A percentile compares a stretch with the other conserved stretches of the same genome.
These are phyloP conservation scores for Hypoxylon sp. DNA, from an alignment of 2,329 filamentous ascomycete species.

Conservation along the genomic window DNA sequence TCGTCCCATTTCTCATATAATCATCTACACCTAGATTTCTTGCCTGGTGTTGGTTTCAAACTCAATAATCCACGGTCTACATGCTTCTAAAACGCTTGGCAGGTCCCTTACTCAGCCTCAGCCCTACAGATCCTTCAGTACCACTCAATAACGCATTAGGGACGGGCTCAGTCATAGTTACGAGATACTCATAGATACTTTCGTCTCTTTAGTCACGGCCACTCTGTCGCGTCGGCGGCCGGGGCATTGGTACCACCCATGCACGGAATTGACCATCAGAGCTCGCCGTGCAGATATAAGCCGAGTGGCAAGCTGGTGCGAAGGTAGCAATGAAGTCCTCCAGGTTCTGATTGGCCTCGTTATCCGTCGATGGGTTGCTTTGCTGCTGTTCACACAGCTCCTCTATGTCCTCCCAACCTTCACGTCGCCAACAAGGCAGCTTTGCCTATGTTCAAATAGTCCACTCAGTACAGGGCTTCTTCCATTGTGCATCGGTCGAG, in stretches of 20 bases:
- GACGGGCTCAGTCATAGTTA: constrained; percentile 8
- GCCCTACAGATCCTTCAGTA: constrained; percentile 38
- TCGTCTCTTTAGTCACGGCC: constrained; percentile 5
- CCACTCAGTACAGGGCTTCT: constrained; percentile 15
- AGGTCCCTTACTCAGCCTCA: constrained; percentile 34
- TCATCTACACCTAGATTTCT: not conserved
- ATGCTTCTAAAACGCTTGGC: constrained; percentile 3
- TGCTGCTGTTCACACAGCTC: constrained; percentile 13
- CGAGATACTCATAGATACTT: constrained; percentile 8
- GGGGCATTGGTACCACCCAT: constrained; percentile 17
- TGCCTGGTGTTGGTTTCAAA: not conserved
- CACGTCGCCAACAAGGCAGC: constrained; percentile 13
- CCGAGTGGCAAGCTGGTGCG: constrained; percentile 17
- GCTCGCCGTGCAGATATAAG: constrained; percentile 9
- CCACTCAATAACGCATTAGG: constrained; percentile 14
- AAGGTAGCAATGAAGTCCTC: constrained; percentile 6
- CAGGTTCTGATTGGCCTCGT: constrained; percentile 23
- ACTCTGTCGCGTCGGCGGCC: constrained; percentile 18
- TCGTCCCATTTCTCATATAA: not conserved
- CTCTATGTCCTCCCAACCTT: constrained; percentile 13
- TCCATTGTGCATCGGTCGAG: constrained; percentile 24
- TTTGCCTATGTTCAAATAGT: constrained; percentile 17
- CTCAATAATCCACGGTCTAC: not conserved
- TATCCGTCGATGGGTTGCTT: constrained; percentile 3
- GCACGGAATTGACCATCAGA: constrained; percentile 21